A percentile compares a stretch with the other conserved stretches of the same genome.
These are phyloP conservation scores for Hyaloscypha finlandica DNA, from an alignment of 495 filamentous ascomycete species.

Conservation along the genomic window DNA sequence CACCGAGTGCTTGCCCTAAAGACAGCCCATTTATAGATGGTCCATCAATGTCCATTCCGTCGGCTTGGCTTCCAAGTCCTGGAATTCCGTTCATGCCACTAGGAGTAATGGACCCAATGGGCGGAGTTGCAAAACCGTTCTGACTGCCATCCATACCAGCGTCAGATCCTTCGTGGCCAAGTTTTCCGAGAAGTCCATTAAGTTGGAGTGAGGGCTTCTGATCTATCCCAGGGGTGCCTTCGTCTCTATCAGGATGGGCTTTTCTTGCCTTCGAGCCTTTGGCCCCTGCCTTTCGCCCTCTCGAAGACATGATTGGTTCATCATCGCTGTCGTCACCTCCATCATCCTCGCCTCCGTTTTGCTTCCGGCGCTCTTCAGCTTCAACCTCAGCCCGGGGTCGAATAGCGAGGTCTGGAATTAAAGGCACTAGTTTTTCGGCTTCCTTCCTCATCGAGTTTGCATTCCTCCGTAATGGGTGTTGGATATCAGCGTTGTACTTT, in stretches of 20 bases:
- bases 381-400: constrained; percentile 92
- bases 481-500: constrained; percentile 88
- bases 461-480: constrained; percentile 87
- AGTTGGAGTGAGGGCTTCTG: constrained; percentile 57
- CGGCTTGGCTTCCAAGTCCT: constrained; percentile 67
- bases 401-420: constrained; percentile 92
- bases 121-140: constrained; percentile 84
- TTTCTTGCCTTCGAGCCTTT: constrained; percentile 82
- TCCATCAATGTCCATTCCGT: constrained; percentile 81
- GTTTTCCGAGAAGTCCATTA: constrained; percentile 51
- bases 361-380: constrained; percentile 86
- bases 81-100: constrained; percentile 68
- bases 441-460: constrained; percentile 95
- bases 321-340: constrained; percentile 91
- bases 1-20: constrained; percentile 51
- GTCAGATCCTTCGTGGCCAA: constrained; percentile 52
- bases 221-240: constrained; percentile 73
- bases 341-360: constrained; percentile 76
- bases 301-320: constrained; percentile 96
- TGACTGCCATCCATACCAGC: constrained; percentile 61
- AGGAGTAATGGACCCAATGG: constrained; percentile 76
- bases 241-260: constrained; percentile 70
- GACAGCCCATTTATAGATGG: constrained; percentile 63
- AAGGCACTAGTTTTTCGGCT: constrained; percentile 89
- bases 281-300: constrained; percentile 83